These are phyloP conservation scores for Eimeria zaria DNA, from an alignment of 169 alveolate species.

Conservation along the genomic window DNA sequence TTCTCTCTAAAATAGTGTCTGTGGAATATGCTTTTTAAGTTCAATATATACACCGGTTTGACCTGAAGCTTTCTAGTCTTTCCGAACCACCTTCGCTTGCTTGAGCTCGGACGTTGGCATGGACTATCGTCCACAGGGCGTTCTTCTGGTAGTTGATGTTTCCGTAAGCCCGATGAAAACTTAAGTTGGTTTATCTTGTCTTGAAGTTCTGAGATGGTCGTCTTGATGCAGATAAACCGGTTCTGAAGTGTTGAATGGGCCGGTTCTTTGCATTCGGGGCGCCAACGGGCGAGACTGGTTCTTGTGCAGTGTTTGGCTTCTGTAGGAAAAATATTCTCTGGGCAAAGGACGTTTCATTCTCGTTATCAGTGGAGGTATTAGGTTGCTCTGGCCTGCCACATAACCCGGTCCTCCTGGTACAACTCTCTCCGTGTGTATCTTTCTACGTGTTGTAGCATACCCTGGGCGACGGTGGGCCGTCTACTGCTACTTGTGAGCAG, in stretches of 20 bases:
- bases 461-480: no score
- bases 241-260: not conserved
- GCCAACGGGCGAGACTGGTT: no score
- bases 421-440: no score
- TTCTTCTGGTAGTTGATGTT: not conserved
- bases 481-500: no score
- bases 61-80: not conserved
- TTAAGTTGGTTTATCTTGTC: not conserved
- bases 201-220: not conserved
- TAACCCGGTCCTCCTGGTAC: no score
- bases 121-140: not conserved
- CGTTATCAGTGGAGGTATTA: no score
- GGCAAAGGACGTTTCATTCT: no score
- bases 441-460: no score
- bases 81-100: not conserved
- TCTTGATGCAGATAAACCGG: not conserved
- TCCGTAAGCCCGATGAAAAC: not conserved
- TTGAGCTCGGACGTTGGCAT: not conserved
- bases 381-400: no score
- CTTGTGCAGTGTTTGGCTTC: no score
- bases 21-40: not conserved
- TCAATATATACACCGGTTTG: not conserved
- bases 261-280: no score
- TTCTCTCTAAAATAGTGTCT: not conserved
- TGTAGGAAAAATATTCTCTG: no score